Base-by-base conservation (phyloP, 2,329 filamentous ascomycete genomes). In the Arthrobotrys sinensis region DNA sequence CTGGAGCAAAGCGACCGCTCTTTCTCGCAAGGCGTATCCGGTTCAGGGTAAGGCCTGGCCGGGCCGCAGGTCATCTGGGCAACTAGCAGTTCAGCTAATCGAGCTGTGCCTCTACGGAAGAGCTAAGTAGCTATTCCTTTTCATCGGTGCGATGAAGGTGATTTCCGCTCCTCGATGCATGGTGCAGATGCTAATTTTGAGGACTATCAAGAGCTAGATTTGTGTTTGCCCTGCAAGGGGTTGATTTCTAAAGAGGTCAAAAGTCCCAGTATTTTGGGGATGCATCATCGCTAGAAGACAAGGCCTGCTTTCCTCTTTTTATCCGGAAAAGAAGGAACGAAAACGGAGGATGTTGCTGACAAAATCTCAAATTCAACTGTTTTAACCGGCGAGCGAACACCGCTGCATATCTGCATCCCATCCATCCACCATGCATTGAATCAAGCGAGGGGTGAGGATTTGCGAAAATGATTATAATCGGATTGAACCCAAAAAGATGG, bases 281-380 rank as follows among this genome's bases (percentile, higher is more conserved):
- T 60, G 36, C 55, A 60, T 60, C 36, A 19, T 60, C 55, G 55
- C 55, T 60, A 60, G 36, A 16, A 19, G 55, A 60, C 55, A 60
- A 60, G 55, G 55, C 55, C 45, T 36, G 16, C 11, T 16, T 60
- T 43, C 16, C n/a, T 38, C 28, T 57, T n/a, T 60, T 60, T 60
- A 60, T 43, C 55, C 55, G 55, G 55, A 19, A 40, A 12, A 40
- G 12, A 21, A n/a, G 12, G 24, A 10, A 40, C 38, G 52, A 24
- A 36, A 16, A 16, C 6, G 12, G 6, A 38, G 8, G 36, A 28
- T 28, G 36, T 10, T 3, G 12, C 24, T 2, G 24, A 28, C 24
- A 28, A 28, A 28, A 28, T 28, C 24, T 45, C 21, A 60, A 60
- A 43, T 38, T 43, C 55, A 60, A 40, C 11, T 10, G n/a, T n/a